Conservation (phyloP, 2,329 filamentous ascomycete species). For the Coniosporium uncinatum region DNA sequence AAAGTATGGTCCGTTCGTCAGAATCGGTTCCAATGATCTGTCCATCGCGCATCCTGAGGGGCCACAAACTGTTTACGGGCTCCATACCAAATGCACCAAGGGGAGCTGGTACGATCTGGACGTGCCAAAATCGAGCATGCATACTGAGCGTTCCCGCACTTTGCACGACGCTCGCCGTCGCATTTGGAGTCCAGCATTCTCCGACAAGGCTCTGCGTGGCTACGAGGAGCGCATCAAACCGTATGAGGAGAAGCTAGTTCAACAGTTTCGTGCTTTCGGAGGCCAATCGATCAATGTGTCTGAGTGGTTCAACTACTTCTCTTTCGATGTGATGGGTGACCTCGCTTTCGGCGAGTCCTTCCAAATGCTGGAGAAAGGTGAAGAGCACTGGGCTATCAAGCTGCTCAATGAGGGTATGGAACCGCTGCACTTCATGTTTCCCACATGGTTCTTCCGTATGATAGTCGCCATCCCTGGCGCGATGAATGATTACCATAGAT, state of each 20-base stretch:
- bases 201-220: conserved; percentile 29
- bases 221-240: conserved; percentile 30
- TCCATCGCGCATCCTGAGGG: conserved; percentile 27
- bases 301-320: conserved; percentile 19
- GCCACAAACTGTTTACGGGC: conserved; percentile 28
- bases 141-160: conserved; percentile 25
- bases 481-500: not conserved
- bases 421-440: conserved; percentile 1
- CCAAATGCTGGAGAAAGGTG: conserved; percentile 9
- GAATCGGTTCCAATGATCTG: conserved; percentile 25
- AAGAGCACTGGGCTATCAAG: conserved; percentile 8
- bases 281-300: conserved; percentile 16
- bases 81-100: conserved; percentile 30
- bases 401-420: conserved; percentile 4
- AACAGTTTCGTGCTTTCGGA: conserved; percentile 14
- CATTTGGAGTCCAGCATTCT: conserved; percentile 34
- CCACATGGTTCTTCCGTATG: conserved; percentile 1
- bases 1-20: conserved; percentile 26
- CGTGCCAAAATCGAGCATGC: conserved; percentile 26
- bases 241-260: conserved; percentile 26
- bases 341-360: conserved; percentile 10
- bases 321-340: conserved; percentile 12
- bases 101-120: conserved; percentile 30
- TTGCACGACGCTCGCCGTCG: conserved; percentile 30
- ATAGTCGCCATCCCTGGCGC: not conserved